phyloP scores from a whole-genome alignment of 257 asterid species.

The Coffea eugenioides region DNA sequence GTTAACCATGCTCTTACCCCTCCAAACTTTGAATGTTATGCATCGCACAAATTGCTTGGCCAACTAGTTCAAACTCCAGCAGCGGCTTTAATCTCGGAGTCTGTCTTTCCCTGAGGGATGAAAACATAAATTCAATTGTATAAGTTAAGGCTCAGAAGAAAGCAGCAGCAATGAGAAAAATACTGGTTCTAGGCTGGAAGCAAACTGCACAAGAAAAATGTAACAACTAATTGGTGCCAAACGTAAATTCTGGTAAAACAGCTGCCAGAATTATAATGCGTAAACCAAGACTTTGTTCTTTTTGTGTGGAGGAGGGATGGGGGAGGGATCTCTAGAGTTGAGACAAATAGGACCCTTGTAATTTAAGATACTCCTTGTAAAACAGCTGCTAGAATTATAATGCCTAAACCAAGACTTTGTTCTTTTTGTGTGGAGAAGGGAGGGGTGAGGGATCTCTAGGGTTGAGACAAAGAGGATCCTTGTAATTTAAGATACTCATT shows the following conservation, averaged over 20 bases:
- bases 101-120: conserved; percentile 50
- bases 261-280: background rate
- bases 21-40: background rate
- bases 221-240: background rate
- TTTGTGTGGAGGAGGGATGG: background rate
- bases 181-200: background rate
- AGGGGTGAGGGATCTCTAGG: background rate
- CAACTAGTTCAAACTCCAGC: conserved; percentile 45
- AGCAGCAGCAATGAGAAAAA: background rate
- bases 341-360: too few species aligned
- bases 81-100: conserved; percentile 52
- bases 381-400: too few species aligned
- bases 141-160: background rate
- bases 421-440: too few species aligned
- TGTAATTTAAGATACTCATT: too few species aligned
- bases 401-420: too few species aligned
- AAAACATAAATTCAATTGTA: conserved; percentile 4
- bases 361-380: too few species aligned
- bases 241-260: background rate
- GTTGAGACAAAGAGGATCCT: background rate
- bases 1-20: conserved; percentile 9
- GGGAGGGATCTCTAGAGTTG: background rate
- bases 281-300: background rate
- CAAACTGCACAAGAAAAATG: background rate
- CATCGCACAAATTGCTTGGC: conserved; percentile 4